Evolutionary conservation across 2,329 filamentous ascomycete species (phyloP).

Genomic region (Aspergillus tubingensis): DNA sequence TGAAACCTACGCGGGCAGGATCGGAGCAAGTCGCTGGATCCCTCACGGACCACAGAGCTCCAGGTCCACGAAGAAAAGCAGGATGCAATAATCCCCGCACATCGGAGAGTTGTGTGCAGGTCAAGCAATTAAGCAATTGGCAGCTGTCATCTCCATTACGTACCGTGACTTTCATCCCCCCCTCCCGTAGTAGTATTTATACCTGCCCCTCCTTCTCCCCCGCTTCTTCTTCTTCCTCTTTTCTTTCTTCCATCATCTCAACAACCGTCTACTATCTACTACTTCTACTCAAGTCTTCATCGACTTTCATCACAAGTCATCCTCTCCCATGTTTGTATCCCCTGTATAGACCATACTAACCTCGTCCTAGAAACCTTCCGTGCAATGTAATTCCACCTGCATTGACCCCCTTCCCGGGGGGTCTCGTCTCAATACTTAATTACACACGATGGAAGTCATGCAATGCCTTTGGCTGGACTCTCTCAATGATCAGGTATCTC

Average conservation of each 20-base stretch:
- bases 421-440: not conserved
- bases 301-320: conserved; percentile 22
- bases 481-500: conserved; percentile 51
- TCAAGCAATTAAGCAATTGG: too few species aligned
- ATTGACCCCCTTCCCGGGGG: conserved; percentile 3
- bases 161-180: not conserved
- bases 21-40: conserved; percentile 3
- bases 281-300: conserved; percentile 3
- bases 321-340: conserved; percentile 13
- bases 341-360: conserved; percentile 13
- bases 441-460: conserved; percentile 40
- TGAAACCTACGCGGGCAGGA: conserved; percentile 11
- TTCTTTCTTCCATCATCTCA: not conserved
- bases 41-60: not conserved
- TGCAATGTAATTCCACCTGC: conserved; percentile 29
- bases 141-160: not conserved
- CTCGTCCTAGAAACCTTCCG: conserved; percentile 9
- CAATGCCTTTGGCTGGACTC: conserved; percentile 41
- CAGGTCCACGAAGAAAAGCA: not conserved
- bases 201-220: conserved; percentile 23
- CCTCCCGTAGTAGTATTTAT: conserved; percentile 42
- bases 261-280: conserved; percentile 4
- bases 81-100: too few species aligned
- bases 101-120: too few species aligned
- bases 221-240: conserved; percentile 14